Percentiles rank a stretch among this genome's conserved stretches.
Evolutionary conservation across 768 basidiomycete species (phyloP).

Genomic region (Tricholoma terreum): DNA sequence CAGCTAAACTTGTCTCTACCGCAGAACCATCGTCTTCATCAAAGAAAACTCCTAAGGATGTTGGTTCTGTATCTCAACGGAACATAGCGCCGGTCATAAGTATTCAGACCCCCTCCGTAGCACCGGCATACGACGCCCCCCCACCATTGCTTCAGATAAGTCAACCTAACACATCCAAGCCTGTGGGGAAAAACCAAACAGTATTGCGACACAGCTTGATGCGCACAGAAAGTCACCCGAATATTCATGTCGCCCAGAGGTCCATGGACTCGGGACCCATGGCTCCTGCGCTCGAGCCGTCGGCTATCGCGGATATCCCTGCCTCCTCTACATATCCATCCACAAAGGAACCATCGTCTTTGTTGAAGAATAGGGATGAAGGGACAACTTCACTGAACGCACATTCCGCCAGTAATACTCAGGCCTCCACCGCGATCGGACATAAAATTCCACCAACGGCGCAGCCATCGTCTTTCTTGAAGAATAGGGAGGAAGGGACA

Average conservation of each 20-base stretch:
- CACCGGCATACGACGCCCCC: background rate
- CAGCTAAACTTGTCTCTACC: background rate
- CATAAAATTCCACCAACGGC: background rate
- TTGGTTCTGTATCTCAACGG: background rate
- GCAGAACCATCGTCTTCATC: background rate
- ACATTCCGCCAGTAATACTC: background rate
- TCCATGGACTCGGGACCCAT: background rate
- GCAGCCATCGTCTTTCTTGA: no score
- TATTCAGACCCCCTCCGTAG: background rate
- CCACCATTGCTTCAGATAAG: background rate
- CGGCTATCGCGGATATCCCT: background rate
- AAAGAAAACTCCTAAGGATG: background rate
- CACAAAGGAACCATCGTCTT: background rate
- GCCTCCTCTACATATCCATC: background rate
- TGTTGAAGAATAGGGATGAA: background rate
- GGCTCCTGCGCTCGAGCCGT: background rate
- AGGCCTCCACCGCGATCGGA: background rate
- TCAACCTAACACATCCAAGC: background rate
- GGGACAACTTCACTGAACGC: background rate
- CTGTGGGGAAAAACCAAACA: background rate
- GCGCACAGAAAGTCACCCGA: background rate
- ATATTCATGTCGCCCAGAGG: background rate
- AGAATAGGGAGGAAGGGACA: background rate
- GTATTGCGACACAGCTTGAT: background rate
- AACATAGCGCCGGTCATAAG: background rate